Conservation (phyloP, 495 filamentous ascomycete genomes). For the Hyaloscypha bicolor region DNA sequence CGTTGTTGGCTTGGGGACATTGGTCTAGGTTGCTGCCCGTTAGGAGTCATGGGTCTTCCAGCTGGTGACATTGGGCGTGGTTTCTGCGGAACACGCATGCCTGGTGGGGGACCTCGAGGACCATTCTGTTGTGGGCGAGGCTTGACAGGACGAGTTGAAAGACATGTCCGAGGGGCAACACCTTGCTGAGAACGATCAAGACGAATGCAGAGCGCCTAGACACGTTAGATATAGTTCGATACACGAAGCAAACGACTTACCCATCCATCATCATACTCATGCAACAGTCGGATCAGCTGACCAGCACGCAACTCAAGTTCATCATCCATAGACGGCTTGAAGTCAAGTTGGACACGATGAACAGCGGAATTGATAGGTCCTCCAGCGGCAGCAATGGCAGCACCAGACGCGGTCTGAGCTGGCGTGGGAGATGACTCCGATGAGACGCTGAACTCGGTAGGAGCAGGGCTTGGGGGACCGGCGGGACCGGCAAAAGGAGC, state of each 20-base stretch:
- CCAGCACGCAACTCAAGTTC: slow-evolving; percentile 81
- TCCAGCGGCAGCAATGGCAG: slow-evolving; percentile 57
- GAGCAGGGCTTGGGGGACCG: slow-evolving; percentile 55
- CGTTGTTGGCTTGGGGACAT: slow-evolving; percentile 58
- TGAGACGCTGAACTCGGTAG: slow-evolving; percentile 59
- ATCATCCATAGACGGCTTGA: slow-evolving; percentile 89
- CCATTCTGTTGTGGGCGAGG: slow-evolving; percentile 64
- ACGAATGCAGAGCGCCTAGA: slow-evolving; percentile 83
- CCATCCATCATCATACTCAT: slow-evolving; percentile 99
- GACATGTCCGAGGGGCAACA: slow-evolving; percentile 89
- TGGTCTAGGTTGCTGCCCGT: slow-evolving; percentile 37
- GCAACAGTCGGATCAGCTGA: slow-evolving; percentile 81
- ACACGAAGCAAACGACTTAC: slow-evolving; percentile 52
- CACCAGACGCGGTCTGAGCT: slow-evolving; percentile 45
- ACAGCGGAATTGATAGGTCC: slow-evolving; percentile 60
- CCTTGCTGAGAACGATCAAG: slow-evolving; percentile 90
- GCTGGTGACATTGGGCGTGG: slow-evolving; percentile 51
- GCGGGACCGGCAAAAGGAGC: slow-evolving; percentile 30
- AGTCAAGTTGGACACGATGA: slow-evolving; percentile 94
- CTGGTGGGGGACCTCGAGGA: slow-evolving; percentile 50
- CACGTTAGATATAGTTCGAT: slow-evolving; percentile 41
- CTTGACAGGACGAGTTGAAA: slow-evolving; percentile 91
- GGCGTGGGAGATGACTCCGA: slow-evolving; percentile 52
- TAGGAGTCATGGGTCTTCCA: slow-evolving; percentile 39
- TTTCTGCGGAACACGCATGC: slow-evolving; percentile 40